Evolutionary conservation across 108 stramenopile genomes (phyloP), one percentile per base, ranked within the genome.

Genomic region (Discostella pseudostelligera): DNA sequence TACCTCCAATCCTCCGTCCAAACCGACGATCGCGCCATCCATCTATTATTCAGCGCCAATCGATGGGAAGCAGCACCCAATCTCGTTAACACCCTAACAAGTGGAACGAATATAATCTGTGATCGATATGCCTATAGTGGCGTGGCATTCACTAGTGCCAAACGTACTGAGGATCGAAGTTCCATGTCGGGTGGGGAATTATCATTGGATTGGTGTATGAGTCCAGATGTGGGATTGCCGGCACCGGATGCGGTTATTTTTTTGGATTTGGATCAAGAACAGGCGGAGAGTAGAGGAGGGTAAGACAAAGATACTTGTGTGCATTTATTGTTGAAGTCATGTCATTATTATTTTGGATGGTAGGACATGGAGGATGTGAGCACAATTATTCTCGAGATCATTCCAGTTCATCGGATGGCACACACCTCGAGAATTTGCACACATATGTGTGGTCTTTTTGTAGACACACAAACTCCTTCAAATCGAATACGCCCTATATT

Each of bases 41-140:
- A 99, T 69, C 83, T 99, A 29, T 79, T 99, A 37, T 99, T 99
- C 87, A 92, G 91, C 46, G 96, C 99, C 45, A 99, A 99, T 81
- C 96, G 99, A 44, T 99, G 99, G 99, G 99, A 98, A 84, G 86
- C 87, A 17, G 87, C 81, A 7, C 82, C 87, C 25, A 72, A 66
- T 40, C 56, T 96, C 26, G 53, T 50, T 13, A 59, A 75, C 19
- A 68, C 74, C 32, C 73, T 97, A 37, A 65, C 70, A 7, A 64
- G 61, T n/a, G 90, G 93, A 29, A 83, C 72, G 26, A 87, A 88
- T 26, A 56, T 98, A 26, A 72, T 99, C 12, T 99, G 98, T 59
- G 98, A 99, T 77, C 82, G 96, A 39, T 99, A 99, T 80, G 96
- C 96, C 17, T 96, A 98, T 73, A 91, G 88, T 39, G 99, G 98